A percentile compares a stretch with the other conserved stretches of the same genome.
Evolutionary conservation across 169 alveolate genomes (phyloP).

Genomic region (Eimeria tenella): DNA sequence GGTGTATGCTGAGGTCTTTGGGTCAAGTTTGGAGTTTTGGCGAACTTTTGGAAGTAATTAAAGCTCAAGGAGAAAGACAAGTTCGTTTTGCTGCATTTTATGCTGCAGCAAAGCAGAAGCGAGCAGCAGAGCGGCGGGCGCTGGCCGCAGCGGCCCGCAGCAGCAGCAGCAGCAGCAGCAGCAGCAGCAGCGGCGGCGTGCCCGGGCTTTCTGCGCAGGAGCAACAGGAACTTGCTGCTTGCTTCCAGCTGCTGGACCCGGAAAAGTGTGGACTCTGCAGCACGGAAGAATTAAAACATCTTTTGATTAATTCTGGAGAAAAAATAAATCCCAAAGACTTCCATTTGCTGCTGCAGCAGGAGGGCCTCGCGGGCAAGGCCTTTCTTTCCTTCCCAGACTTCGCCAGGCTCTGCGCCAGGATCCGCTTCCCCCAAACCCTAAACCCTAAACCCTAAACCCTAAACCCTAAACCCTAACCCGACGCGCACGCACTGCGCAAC

Average conservation of each 20-base stretch:
- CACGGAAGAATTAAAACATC: constrained; percentile 23
- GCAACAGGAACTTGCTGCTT: constrained; percentile 20
- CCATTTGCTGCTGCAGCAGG: background rate
- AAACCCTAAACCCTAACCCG: constrained; percentile 8
- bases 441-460: constrained; percentile 32
- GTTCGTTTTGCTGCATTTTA: background rate
- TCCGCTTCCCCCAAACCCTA: background rate
- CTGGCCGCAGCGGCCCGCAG: background rate
- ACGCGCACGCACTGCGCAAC: background rate
- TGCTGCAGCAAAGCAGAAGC: constrained; percentile 17
- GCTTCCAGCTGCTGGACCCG: constrained; percentile 52
- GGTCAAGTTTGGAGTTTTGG: constrained; percentile 62
- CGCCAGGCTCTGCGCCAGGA: constrained; percentile 8
- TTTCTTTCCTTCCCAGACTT: constrained; percentile 28
- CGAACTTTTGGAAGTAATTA: background rate
- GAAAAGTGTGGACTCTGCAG: constrained; percentile 20
- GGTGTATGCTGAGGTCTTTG: constrained; percentile 58
- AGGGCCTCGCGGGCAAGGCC: constrained; percentile 32
- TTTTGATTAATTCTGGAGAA: constrained; percentile 25
- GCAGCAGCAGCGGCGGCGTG: background rate
- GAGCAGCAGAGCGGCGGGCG: constrained; percentile 6
- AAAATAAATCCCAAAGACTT: background rate
- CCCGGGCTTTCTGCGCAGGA: constrained; percentile 33
- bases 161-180: background rate
- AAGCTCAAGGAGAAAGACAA: background rate